Conservation (phyloP, 169 alveolate genomes). For the Plasmodium fragile region DNA sequence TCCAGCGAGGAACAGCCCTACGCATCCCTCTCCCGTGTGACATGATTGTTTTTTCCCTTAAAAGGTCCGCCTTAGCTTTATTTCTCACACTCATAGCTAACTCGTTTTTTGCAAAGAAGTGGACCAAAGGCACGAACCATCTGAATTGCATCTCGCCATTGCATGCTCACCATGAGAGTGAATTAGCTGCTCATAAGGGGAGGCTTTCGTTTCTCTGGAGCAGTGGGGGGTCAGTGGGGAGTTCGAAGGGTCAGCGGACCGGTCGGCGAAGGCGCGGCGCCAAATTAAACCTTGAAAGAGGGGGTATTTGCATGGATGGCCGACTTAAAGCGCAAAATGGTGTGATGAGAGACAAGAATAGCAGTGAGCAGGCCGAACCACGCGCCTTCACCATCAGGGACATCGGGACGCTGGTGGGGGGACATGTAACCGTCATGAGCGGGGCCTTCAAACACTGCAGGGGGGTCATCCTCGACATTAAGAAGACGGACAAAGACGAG, state of each 20-base stretch:
- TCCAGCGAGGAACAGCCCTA: neutral
- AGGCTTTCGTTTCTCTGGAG: neutral
- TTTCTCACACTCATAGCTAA: neutral
- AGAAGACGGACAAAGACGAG: slow-evolving; percentile 42
- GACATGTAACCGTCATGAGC: slow-evolving; percentile 8
- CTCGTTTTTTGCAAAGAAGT: neutral
- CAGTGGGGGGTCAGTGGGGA: neutral
- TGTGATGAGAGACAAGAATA: neutral
- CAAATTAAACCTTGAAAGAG: neutral
- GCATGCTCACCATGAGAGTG: neutral
- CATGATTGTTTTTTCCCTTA: slow-evolving; percentile 1
- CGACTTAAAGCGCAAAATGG: neutral
- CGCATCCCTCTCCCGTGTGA: neutral
- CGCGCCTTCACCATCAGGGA: slow-evolving; percentile 22
- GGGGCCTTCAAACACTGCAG: slow-evolving; percentile 55
- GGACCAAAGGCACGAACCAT: neutral
- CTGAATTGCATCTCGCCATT: neutral
- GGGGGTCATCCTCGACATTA: slow-evolving; percentile 55
- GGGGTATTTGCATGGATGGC: neutral
- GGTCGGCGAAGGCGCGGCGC: neutral
- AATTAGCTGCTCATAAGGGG: slow-evolving; percentile 5
- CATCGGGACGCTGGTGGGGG: slow-evolving; percentile 18
- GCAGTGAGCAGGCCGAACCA: neutral
- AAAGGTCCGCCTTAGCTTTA: neutral
- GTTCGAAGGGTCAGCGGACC: neutral